A percentile compares a stretch with the other conserved stretches of the same genome.
These are phyloP conservation scores for Stemphylium lycopersici DNA, from an alignment of 2,329 filamentous ascomycete genomes.

Conservation along the genomic window DNA sequence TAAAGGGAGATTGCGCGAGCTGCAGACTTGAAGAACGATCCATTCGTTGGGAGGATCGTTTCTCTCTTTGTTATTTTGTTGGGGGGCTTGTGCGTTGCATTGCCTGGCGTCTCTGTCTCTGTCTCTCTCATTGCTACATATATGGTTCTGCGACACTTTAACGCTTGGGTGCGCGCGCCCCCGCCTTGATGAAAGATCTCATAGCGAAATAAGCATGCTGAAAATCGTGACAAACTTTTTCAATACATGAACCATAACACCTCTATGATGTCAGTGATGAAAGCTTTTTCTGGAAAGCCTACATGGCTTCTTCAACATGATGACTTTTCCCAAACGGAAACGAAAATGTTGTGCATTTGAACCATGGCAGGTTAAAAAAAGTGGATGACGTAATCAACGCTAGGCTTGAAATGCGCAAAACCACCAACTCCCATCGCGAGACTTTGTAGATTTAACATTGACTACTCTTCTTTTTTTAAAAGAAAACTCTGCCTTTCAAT, in stretches of 20 bases:
- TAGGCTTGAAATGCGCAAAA: neutral
- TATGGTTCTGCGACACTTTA: neutral
- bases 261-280: neutral
- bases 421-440: neutral
- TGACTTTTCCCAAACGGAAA: no score
- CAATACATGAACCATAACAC: neutral
- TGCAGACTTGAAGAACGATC: neutral
- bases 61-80: neutral
- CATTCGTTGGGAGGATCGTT: neutral
- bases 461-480: no score
- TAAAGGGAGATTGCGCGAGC: conserved; percentile 4
- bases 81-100: conserved; percentile 1
- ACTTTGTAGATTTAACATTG: no score
- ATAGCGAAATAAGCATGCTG: neutral
- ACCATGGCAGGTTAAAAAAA: neutral
- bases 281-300: neutral
- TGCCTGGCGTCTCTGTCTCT: conserved; percentile 1
- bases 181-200: neutral
- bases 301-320: no score
- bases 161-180: neutral
- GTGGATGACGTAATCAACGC: neutral
- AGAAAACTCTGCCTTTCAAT: no score
- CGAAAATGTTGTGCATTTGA: neutral
- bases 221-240: neutral
- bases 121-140: neutral